Percentiles rank a stretch among this genome's conserved stretches.
These are phyloP conservation scores for Dendrocalamus latiflorus DNA, from an alignment of 202 grass and related monocot species.

Conservation along the genomic window DNA sequence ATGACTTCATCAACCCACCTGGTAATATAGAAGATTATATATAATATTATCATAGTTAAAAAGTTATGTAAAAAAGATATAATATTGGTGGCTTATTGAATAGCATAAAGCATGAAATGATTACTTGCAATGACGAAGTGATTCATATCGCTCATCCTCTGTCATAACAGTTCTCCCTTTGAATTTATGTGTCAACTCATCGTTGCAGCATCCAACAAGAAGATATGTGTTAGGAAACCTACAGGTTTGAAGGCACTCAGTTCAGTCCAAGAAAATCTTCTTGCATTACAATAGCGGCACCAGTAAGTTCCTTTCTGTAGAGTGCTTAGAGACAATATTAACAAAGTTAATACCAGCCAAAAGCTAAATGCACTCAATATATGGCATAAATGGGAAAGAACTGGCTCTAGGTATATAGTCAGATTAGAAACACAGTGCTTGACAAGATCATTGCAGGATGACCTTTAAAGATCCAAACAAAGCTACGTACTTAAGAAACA, in stretches of 20 bases:
- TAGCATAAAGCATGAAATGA: constrained; percentile 1
- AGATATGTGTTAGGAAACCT: constrained; percentile 94
- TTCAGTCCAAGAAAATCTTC: constrained; percentile 6
- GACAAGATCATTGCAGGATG: background rate
- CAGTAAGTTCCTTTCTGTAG: background rate
- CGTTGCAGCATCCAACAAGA: constrained; percentile 88
- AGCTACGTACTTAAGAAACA: too few relatives aligned
- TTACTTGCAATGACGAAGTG: constrained; percentile 98
- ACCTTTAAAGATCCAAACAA: too few relatives aligned
- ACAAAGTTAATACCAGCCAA: background rate
- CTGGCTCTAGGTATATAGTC: background rate
- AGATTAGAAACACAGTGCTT: background rate
- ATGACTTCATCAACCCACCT: constrained; percentile 99
- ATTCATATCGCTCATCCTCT: constrained; percentile 78
- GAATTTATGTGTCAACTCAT: constrained; percentile 79
- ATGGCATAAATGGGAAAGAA: background rate
- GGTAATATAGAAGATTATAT: constrained; percentile 16
- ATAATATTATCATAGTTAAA: constrained; percentile 1
- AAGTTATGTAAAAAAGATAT: background rate
- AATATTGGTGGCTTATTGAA: background rate
- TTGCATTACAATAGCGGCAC: background rate
- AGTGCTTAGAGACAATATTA: background rate
- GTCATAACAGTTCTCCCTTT: constrained; percentile 98
- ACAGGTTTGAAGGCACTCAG: constrained; percentile 18
- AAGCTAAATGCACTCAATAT: background rate